Base-by-base conservation (phyloP, 169 alveolate species). In the Eimeria acervulina region DNA sequence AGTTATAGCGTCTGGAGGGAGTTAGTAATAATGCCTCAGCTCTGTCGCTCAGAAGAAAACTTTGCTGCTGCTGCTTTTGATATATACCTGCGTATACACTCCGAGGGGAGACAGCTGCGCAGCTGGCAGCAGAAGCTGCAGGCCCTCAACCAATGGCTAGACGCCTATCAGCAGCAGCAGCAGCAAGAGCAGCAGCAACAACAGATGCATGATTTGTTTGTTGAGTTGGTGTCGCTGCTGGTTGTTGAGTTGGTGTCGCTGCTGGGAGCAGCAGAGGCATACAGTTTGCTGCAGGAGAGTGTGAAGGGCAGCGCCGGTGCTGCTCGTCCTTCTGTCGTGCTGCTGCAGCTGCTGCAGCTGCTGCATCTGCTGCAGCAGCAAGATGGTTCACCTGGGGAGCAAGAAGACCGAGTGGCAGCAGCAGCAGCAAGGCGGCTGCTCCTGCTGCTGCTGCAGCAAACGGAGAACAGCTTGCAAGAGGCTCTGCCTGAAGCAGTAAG, bases 271-370 rank as follows among this genome's bases (percentile, higher is more conserved):
- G 89, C 89, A n/a, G 89, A 78, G 63, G 6, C 89, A 5, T 63
- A 63, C 89, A 78, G 61, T 31, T 55, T 78, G 66, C 89, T 78
- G 89, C 8, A 78, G 89, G 89, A 78, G 89, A 19, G 31, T 12
- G 7, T 63, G 31, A 15, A 1, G 63, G 89, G 31, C 36, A 38
- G 89, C 36, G 89, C 63, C 63, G 10, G 31, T 21, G 89, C 21
- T 10, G 66, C 42, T 26, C 89, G 89, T 28, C 89, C 89, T 17
- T 8, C 89, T 13, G 89, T 42, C n/a, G 33, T 78, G 89, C 89
- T 78, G 89, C 31, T 78, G 66, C 42, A 13, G 55, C 55, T 78
- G 66, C 89, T 78, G 63, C 59, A 51, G 59, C 59, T 51, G 59
- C 59, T 51, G 59, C 59, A 51, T 10, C 21, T 51, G 59, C 59